Conservation (phyloP, 2,329 filamentous ascomycete species). For the Xylariaceae sp. region DNA sequence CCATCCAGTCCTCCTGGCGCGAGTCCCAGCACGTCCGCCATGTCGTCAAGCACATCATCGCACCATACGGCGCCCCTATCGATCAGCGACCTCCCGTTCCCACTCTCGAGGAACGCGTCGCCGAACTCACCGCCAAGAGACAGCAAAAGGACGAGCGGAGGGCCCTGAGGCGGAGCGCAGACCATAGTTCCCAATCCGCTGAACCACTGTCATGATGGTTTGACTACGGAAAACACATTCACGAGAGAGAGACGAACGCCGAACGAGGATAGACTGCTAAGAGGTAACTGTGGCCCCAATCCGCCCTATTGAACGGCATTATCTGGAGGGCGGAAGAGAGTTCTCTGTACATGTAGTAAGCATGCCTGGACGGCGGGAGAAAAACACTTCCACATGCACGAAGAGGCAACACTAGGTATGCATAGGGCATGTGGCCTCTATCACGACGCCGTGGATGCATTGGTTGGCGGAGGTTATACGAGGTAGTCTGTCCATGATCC, state of each 20-base stretch:
- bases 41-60: conserved; percentile 72
- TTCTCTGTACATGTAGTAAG: too few species aligned
- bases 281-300: too few species aligned
- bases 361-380: too few species aligned
- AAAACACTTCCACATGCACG: too few species aligned
- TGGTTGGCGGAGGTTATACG: background rate
- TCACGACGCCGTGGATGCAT: background rate
- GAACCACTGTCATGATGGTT: background rate
- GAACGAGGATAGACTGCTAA: too few species aligned
- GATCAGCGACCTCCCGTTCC: conserved; percentile 65
- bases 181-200: background rate
- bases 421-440: too few species aligned
- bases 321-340: too few species aligned
- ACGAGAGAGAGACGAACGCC: background rate
- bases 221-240: background rate
- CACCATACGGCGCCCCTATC: conserved; percentile 63
- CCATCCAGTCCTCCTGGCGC: conserved; percentile 65
- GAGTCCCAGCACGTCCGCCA: conserved; percentile 67
- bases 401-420: too few species aligned
- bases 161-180: conserved; percentile 2
- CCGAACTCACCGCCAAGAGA: conserved; percentile 41
- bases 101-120: conserved; percentile 59
- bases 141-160: conserved; percentile 22
- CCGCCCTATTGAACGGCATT: too few species aligned
- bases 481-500: too few species aligned